Conservation (phyloP, 805 yeast genomes). For the Komagataella ulmi region DNA sequence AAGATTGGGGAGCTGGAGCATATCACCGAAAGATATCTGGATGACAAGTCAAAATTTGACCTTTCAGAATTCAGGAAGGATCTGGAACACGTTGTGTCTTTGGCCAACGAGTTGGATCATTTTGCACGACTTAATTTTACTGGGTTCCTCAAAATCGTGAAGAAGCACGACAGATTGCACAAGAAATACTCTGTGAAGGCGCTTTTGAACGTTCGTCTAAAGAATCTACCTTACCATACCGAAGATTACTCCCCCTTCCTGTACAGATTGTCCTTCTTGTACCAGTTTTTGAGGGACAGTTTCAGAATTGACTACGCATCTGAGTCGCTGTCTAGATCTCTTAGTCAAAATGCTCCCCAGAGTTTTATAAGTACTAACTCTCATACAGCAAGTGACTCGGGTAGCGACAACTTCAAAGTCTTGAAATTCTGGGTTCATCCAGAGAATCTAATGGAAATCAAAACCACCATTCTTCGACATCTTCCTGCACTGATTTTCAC, state of each 20-base stretch:
- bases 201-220: conserved; percentile 73
- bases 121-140: conserved; percentile 89
- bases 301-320: conserved; percentile 24
- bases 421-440: conserved; percentile 94
- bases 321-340: conserved; percentile 19
- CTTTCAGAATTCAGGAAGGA: conserved; percentile 48
- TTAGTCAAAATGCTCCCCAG: conserved; percentile 17
- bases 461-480: conserved; percentile 84
- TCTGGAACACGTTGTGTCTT: conserved; percentile 59
- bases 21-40: conserved; percentile 29
- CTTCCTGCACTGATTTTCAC: conserved; percentile 94
- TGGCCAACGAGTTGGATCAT: conserved; percentile 77
- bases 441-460: conserved; percentile 93
- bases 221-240: conserved; percentile 79
- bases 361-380: conserved; percentile 7
- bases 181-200: conserved; percentile 84
- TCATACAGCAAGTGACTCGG: conserved; percentile 5
- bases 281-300: conserved; percentile 72
- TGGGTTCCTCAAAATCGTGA: conserved; percentile 88
- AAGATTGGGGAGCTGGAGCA: conserved; percentile 53
- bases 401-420: conserved; percentile 30
- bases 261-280: conserved; percentile 69
- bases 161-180: conserved; percentile 90
- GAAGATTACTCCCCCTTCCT: conserved; percentile 91
- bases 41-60: conserved; percentile 28